Evolutionary conservation across 345 rosid genomes (phyloP).

Genomic region (Erysimum cheiranthoides): DNA sequence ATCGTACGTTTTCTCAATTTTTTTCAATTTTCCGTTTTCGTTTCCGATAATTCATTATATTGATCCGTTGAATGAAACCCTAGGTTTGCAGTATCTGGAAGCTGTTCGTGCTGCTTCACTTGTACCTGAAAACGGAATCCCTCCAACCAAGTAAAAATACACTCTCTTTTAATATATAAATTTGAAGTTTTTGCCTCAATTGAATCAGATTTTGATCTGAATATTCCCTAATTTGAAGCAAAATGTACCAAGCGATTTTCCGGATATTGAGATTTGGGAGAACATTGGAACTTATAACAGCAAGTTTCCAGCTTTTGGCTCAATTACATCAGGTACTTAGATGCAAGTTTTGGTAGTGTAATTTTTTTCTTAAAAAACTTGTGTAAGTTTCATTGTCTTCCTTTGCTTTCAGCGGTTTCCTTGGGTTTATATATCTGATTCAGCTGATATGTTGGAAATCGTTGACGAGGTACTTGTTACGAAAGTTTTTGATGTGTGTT

Average conservation of each 20-base stretch:
- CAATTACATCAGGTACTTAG: conserved; percentile 64
- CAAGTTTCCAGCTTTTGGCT: conserved; percentile 74
- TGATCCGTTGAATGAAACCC: conserved; percentile 5
- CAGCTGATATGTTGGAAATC: conserved; percentile 46
- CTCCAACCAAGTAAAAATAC: conserved; percentile 64
- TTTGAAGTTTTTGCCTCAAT: neutral
- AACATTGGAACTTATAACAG: conserved; percentile 66
- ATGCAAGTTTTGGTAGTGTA: neutral
- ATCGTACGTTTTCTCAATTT: conserved; percentile 48
- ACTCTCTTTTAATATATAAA: neutral
- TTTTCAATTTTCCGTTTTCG: neutral
- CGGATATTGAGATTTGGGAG: conserved; percentile 64
- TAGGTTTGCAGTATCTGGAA: conserved; percentile 77
- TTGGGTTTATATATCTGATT: conserved; percentile 47
- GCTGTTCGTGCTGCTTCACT: conserved; percentile 74
- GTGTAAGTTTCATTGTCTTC: neutral
- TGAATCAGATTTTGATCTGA: neutral
- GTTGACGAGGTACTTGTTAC: conserved; percentile 58
- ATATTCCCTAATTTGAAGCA: conserved; percentile 46
- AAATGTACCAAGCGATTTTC: conserved; percentile 76
- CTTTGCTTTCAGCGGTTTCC: conserved; percentile 59
- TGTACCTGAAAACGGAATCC: conserved; percentile 53
- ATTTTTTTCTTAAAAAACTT: neutral
- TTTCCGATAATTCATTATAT: neutral
- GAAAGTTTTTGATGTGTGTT: neutral